Evolutionary conservation across 2,329 filamentous ascomycete genomes (phyloP).

Genomic region (Exophiala viscosa): DNA sequence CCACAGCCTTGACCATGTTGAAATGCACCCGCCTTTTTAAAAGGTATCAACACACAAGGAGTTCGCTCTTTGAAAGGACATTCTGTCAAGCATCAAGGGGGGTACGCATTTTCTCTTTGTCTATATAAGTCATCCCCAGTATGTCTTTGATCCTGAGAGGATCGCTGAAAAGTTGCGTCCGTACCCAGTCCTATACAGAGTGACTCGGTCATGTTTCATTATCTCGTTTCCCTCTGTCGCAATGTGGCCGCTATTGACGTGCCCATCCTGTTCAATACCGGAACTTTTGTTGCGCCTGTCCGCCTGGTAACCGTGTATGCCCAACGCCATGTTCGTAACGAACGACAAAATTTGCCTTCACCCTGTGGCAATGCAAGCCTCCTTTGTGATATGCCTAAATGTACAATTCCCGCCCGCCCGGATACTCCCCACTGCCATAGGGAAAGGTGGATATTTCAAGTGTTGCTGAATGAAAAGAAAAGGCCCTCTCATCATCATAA

Average conservation of each 20-base stretch:
- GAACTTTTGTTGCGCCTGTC: background rate
- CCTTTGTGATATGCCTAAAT: conserved; percentile 16
- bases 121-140: conserved; percentile 10
- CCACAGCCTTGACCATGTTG: too few relatives aligned
- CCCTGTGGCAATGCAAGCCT: conserved; percentile 9
- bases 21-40: too few relatives aligned
- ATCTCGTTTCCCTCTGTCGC: conserved; percentile 5
- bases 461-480: conserved; percentile 14
- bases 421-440: conserved; percentile 9
- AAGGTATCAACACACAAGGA: too few relatives aligned
- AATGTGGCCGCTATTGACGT: background rate
- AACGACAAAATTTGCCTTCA: conserved; percentile 5
- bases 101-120: conserved; percentile 13
- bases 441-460: conserved; percentile 5
- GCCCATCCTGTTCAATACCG: background rate
- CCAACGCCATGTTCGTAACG: conserved; percentile 14
- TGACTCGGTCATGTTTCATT: conserved; percentile 12
- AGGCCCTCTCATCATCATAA: conserved; percentile 22
- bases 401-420: conserved; percentile 14
- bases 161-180: background rate
- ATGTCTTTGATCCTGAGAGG: conserved; percentile 5
- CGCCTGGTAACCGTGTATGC: conserved; percentile 2
- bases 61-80: too few relatives aligned
- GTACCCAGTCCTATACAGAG: conserved; percentile 12
- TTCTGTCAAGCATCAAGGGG: too few relatives aligned